A percentile compares a stretch with the other conserved stretches of the same genome.
Conservation (phyloP, 441 rosid species). For the Corymbia calophylla region DNA sequence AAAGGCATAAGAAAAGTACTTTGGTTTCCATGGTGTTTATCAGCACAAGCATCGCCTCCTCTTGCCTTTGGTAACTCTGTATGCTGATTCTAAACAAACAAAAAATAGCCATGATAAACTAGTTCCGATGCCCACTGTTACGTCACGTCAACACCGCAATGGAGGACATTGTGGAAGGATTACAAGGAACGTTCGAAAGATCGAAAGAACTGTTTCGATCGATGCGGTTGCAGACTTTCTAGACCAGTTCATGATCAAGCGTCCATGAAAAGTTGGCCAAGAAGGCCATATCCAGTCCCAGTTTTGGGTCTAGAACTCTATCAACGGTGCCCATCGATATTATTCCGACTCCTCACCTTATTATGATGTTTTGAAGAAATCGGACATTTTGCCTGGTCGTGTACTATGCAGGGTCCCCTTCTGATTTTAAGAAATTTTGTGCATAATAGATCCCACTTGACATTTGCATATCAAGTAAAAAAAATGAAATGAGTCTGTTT, state of each 20-base stretch:
- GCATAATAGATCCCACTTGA: neutral
- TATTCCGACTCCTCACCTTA: neutral
- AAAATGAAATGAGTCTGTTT: neutral
- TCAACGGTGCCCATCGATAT: neutral
- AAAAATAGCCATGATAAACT: neutral
- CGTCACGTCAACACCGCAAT: neutral
- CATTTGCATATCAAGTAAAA: neutral
- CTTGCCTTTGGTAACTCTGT: neutral
- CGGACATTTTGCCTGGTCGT: accelerated
- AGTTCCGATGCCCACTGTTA: neutral
- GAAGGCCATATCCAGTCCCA: neutral
- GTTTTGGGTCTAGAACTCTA: neutral
- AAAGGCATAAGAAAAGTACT: too few relatives aligned
- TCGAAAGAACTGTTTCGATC: neutral
- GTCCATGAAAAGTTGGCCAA: neutral
- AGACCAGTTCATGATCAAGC: neutral
- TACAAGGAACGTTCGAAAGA: neutral
- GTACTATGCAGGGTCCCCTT: accelerated
- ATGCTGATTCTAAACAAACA: neutral
- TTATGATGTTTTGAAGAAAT: neutral
- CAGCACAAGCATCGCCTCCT: neutral
- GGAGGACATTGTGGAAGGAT: neutral
- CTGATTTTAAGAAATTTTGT: accelerated
- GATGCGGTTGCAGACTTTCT: neutral
- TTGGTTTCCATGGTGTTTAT: neutral